Evolutionary conservation across 2,329 filamentous ascomycete genomes (phyloP), one percentile per base, ranked within the genome.

Genomic region (Fonsecaea erecta): DNA sequence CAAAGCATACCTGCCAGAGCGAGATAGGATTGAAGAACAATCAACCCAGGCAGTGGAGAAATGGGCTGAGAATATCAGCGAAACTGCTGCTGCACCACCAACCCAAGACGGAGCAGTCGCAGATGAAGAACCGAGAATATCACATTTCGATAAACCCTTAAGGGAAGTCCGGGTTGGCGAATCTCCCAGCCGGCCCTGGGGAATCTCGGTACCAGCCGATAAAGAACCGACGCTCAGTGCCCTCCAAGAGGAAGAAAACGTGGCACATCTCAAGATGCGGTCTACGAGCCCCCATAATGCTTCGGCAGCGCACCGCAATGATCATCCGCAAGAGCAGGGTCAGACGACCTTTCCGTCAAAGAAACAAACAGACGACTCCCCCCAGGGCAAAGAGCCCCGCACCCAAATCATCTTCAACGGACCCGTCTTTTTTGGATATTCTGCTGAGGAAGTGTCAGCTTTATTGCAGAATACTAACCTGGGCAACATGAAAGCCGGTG

Each of bases 131-230:
- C 84, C 88, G 52, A 85, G 92, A 63, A 83, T 88, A 68, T 84
- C 88, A 63, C 90, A 89, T 73, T 97, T 97, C 75, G 92, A 96
- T 70, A 86, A 93, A 52, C 88, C 91, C 0, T 77, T 98, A 59
- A 92, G 94, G 74, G 94, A 97, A 72, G 86, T 98, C 9, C 85
- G 94, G n/a, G 88, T 98, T 24, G 94, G 94, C 51, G 94, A 98
- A 77, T 96, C 92, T 14, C 94, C 94, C 4, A 96, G 91, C 76
- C 85, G 94, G 52, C 94, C 94, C 14, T 97, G 93, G 93, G 93
- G 93, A 5, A 96, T 97, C 59, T 86, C 87, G 4, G 89, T 97
- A 0, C 93, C 93, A 2, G 77, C 86, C 40, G 81, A 84, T 68
- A 81, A 84, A 63, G 70, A 75, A 18, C 72, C 75, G 53, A 70